A percentile compares a stretch with the other conserved stretches of the same genome.
Conservation (phyloP, 306 rosid genomes). For the Trichosanthes truncata region DNA sequence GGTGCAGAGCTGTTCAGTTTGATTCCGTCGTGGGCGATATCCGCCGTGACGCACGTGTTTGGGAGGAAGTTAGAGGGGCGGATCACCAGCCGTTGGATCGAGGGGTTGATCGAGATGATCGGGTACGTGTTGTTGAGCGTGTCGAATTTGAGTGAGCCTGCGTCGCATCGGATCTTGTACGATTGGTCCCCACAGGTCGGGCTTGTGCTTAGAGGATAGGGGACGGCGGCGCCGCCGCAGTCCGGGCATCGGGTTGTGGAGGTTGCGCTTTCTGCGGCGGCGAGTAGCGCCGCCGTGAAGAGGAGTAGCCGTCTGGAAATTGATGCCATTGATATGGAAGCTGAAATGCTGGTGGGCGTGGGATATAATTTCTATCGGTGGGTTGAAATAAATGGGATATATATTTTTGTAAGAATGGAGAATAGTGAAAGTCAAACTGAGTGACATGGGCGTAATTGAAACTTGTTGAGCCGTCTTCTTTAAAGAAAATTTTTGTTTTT, state of each 20-base stretch:
- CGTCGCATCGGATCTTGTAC: slow-evolving; percentile 54
- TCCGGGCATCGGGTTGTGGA: slow-evolving; percentile 31
- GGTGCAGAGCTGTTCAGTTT: slow-evolving; percentile 47
- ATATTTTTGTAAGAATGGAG: not conserved
- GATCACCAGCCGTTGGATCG: slow-evolving; percentile 47
- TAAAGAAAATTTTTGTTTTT: not conserved
- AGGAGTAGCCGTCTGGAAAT: slow-evolving; percentile 14
- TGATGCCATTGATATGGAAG: slow-evolving; percentile 16
- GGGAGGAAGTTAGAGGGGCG: slow-evolving; percentile 32
- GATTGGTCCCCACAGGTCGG: slow-evolving; percentile 50
- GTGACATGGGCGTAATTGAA: not conserved
- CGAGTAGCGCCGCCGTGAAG: slow-evolving; percentile 26
- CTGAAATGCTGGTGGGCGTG: not conserved
- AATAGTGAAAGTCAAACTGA: not conserved
- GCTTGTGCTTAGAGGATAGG: slow-evolving; percentile 59
- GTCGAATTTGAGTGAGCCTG: slow-evolving; percentile 36
- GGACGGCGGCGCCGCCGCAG: slow-evolving; percentile 55
- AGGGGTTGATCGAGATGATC: slow-evolving; percentile 39
- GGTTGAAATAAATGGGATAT: not conserved
- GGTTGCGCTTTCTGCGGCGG: slow-evolving; percentile 10
- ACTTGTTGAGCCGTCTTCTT: not conserved
- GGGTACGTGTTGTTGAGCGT: slow-evolving; percentile 65
- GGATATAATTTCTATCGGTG: not conserved
- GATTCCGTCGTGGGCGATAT: slow-evolving; percentile 44
- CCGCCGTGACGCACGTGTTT: slow-evolving; percentile 50